Percentiles rank a stretch among this genome's conserved stretches.
These are phyloP conservation scores for Zhuliangozyma parablackwelliae DNA, from an alignment of 1,139 yeast genomes.

Conservation along the genomic window DNA sequence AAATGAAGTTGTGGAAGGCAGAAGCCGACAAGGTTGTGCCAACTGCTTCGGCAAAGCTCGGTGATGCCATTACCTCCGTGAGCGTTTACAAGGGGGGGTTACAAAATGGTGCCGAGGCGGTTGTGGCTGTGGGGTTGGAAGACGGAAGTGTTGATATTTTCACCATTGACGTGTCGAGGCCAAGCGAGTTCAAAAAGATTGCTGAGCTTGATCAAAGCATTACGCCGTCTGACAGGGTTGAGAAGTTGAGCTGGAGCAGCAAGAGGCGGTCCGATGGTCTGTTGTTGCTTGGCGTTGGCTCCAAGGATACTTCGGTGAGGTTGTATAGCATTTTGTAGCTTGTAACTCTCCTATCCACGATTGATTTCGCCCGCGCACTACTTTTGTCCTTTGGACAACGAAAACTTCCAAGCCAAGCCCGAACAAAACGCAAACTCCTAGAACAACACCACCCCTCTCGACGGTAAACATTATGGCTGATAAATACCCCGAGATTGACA, in stretches of 20 bases:
- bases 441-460: background rate
- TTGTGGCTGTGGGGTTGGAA: conserved; percentile 71
- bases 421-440: no score
- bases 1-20: conserved; percentile 66
- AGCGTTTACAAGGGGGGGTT: conserved; percentile 39
- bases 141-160: conserved; percentile 38
- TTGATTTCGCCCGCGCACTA: no score
- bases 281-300: conserved; percentile 55
- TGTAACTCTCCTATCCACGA: no score
- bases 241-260: conserved; percentile 55
- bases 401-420: no score
- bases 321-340: conserved; percentile 36
- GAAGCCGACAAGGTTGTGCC: conserved; percentile 19
- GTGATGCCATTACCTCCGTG: conserved; percentile 68
- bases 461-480: conserved; percentile 56
- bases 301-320: conserved; percentile 67
- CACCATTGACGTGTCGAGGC: conserved; percentile 19
- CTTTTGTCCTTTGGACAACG: no score
- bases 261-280: conserved; percentile 15
- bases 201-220: conserved; percentile 18
- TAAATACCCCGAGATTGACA: conserved; percentile 80
- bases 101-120: conserved; percentile 13
- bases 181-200: conserved; percentile 17
- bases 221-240: conserved; percentile 59
- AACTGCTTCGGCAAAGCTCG: conserved; percentile 34